Evolutionary conservation across 108 stramenopile genomes (phyloP).

Genomic region (Epithemia pelagica): DNA sequence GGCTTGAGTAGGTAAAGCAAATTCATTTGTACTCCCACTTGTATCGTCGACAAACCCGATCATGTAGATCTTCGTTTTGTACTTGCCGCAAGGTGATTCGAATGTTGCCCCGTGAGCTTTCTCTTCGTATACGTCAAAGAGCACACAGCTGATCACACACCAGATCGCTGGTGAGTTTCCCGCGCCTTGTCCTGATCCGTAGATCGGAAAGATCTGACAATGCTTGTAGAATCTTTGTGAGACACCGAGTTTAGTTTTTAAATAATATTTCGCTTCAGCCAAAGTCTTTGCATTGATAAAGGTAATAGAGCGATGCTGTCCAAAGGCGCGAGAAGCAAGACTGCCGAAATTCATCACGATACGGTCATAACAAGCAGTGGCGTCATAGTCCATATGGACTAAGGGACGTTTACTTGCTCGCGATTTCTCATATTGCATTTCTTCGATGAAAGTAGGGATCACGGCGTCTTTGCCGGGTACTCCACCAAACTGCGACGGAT

Average conservation of each 20-base stretch:
- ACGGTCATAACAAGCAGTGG: constrained; percentile 4
- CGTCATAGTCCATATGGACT: constrained; percentile 1
- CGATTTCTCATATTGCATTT: no score
- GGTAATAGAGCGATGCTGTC: not conserved
- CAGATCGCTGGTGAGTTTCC: not conserved
- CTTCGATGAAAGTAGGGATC: no score
- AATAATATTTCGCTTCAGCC: no score
- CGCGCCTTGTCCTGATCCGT: constrained; percentile 1
- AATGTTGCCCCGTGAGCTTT: no score
- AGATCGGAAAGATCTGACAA: not conserved
- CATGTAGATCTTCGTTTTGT: no score
- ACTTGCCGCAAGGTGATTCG: no score
- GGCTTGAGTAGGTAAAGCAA: no score
- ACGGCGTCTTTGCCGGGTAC: not conserved
- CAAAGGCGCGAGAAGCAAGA: not conserved
- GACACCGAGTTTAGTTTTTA: not conserved
- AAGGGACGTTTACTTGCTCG: no score
- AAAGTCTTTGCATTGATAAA: no score
- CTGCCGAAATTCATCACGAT: not conserved
- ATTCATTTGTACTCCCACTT: no score
- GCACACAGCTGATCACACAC: not conserved
- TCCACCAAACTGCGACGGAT: not conserved
- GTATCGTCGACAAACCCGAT: no score
- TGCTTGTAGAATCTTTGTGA: not conserved
- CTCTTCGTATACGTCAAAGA: no score